These are phyloP conservation scores for Intubia oerlemansii DNA, from an alignment of 2,329 filamentous ascomycete species.

Conservation along the genomic window DNA sequence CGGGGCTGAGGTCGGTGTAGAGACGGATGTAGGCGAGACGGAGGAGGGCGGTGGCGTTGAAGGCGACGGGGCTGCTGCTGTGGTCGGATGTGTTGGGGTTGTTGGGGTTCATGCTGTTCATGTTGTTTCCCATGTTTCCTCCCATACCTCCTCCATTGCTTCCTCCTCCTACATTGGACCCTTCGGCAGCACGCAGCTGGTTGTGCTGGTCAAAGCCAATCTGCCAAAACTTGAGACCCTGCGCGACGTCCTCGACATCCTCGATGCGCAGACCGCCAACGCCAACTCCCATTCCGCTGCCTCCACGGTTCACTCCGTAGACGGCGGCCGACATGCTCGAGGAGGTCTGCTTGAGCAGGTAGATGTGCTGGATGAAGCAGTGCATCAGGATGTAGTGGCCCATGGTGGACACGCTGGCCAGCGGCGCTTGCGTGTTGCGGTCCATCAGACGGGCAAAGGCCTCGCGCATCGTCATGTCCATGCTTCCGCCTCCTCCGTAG, in stretches of 20 bases:
- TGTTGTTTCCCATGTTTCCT: not conserved
- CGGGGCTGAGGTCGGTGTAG: constrained; percentile 41
- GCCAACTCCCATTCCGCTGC: too few relatives aligned
- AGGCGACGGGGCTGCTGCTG: constrained; percentile 37
- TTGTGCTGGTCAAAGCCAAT: constrained; percentile 34
- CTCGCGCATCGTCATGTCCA: constrained; percentile 28
- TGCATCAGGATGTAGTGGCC: constrained; percentile 55
- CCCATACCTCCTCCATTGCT: not conserved
- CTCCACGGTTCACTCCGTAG: too few relatives aligned
- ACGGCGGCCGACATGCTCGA: too few relatives aligned
- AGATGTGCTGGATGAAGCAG: constrained; percentile 51
- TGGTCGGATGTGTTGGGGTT: not conserved
- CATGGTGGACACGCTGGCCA: constrained; percentile 31
- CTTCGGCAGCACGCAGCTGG: constrained; percentile 26
- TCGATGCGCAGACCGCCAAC: constrained; percentile 29
- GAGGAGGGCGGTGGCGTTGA: constrained; percentile 40
- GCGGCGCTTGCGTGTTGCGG: constrained; percentile 24
- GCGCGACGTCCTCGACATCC: constrained; percentile 33
- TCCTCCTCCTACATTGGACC: not conserved
- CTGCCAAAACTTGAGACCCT: constrained; percentile 36
- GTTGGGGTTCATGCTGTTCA: constrained; percentile 1
- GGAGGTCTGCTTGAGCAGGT: constrained; percentile 42
- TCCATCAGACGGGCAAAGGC: constrained; percentile 33
- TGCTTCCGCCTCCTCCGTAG: constrained; percentile 20
- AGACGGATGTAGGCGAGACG: constrained; percentile 42